Percentiles rank a stretch among this genome's conserved stretches.
Conservation (phyloP, 805 yeast genomes). For the Metschnikowia orientalis region DNA sequence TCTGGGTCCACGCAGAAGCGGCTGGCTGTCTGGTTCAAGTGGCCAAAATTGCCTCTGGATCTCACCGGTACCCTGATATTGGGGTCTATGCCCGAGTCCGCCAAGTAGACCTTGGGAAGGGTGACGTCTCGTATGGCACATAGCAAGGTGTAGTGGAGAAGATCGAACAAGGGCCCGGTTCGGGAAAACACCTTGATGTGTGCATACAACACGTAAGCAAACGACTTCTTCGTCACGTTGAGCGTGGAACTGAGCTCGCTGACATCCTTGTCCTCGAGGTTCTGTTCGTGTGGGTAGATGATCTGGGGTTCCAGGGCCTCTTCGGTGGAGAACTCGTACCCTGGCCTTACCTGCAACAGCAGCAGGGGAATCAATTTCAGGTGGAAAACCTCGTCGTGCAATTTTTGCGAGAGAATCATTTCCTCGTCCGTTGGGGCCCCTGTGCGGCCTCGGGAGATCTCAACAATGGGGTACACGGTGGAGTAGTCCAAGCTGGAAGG, state of each 20-base stretch:
- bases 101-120: conserved; percentile 62
- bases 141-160: conserved; percentile 65
- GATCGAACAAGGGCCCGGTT: conserved; percentile 76
- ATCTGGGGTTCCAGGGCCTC: conserved; percentile 14
- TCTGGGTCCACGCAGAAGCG: conserved; percentile 52
- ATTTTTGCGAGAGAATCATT: conserved; percentile 62
- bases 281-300: conserved; percentile 57
- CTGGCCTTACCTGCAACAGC: conserved; percentile 16
- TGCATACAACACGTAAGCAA: conserved; percentile 56
- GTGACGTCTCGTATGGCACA: conserved; percentile 55
- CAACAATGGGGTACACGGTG: conserved; percentile 67
- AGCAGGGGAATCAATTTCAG: conserved; percentile 45
- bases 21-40: conserved; percentile 34
- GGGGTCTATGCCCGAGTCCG: conserved; percentile 52
- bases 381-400: conserved; percentile 57
- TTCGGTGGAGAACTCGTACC: conserved; percentile 17
- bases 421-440: conserved; percentile 89
- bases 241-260: conserved; percentile 19
- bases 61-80: conserved; percentile 49
- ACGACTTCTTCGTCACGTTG: conserved; percentile 20
- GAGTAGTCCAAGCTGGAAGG: conserved; percentile 18
- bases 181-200: conserved; percentile 73
- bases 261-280: conserved; percentile 23
- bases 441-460: conserved; percentile 64
- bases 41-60: conserved; percentile 49